Base-by-base conservation (phyloP, 2,329 filamentous ascomycete species). In the Colletotrichum gloeosporioides region DNA sequence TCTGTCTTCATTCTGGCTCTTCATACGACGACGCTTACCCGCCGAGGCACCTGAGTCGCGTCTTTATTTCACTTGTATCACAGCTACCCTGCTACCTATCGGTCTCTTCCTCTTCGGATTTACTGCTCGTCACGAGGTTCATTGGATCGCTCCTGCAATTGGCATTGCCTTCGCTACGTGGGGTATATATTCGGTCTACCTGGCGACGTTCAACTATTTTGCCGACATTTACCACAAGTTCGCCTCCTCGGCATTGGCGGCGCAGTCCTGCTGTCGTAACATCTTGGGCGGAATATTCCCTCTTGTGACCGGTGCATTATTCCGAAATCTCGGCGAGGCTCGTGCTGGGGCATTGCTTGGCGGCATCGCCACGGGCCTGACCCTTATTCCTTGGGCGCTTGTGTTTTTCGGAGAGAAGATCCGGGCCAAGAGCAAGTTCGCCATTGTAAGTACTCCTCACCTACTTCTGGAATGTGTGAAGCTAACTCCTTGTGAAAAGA, bases 151-250 rank as follows among this genome's bases (percentile, higher is more conserved):
- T 0, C 95, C 95, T 0, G 86, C 92, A 0, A 84, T 96, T 4
- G 93, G 92, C 1, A 89, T 98, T 39, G 91, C 89, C 1, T 90
- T 95, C 75, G 93, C 95, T 0, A 96, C 94, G 0, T 94, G 96
- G 88, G 94, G 96, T 32, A 98, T 98, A 78, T 96, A 95, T 83
- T 93, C 92, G 55, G 92, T 98, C 44, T 98, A 98, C 82, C 89
- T 98, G 2, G 93, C 96, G 4, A 95, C 95, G 0, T 98, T 98
- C 87, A 98, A 98, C 82, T 98, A 98, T 80, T 89, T 98, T 2
- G 95, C 96, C 25, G 96, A 98, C 82, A 93, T 93, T 2, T 98
- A 98, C 83, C 94, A 96, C 82, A 89, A 91, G 4, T 98, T 96
- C 80, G 95, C 96, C 0, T 95, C 93, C 53, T 97, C 95, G 1